These are phyloP conservation scores for Bimuria novae-zelandiae DNA, from an alignment of 2,329 filamentous ascomycete species.

Conservation along the genomic window DNA sequence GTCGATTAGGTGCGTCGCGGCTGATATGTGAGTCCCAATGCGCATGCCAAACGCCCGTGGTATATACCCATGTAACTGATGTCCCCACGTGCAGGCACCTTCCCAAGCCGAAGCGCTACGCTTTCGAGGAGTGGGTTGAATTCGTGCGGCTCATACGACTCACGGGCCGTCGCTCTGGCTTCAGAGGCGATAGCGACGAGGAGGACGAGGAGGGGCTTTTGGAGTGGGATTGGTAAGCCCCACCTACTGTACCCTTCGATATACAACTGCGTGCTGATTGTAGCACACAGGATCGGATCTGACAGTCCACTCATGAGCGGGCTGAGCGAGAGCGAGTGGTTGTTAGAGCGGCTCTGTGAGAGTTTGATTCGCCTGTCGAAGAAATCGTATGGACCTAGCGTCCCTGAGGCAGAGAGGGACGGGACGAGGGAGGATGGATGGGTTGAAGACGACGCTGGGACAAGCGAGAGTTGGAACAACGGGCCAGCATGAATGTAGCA, in stretches of 20 bases:
- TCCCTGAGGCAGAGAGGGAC: slow-evolving; percentile 13
- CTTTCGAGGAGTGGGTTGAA: slow-evolving; percentile 85
- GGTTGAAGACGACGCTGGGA: too few species aligned
- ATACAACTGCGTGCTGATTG: too few species aligned
- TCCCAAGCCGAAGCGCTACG: slow-evolving; percentile 67
- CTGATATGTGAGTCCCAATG: slow-evolving; percentile 61
- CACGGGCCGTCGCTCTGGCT: slow-evolving; percentile 26
- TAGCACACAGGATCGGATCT: slow-evolving; percentile 72
- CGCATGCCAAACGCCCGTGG: too few species aligned
- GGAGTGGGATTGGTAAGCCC: slow-evolving; percentile 76
- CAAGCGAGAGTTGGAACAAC: too few species aligned
- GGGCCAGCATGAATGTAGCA: too few species aligned
- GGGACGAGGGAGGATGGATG: too few species aligned
- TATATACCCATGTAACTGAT: too few species aligned
- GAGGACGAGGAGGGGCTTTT: slow-evolving; percentile 64
- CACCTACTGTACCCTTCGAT: too few species aligned
- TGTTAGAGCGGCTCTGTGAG: slow-evolving; percentile 68
- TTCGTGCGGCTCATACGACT: slow-evolving; percentile 76
- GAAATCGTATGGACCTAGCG: slow-evolving; percentile 14
- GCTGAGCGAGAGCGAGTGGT: slow-evolving; percentile 67
- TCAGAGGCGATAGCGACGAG: slow-evolving; percentile 37
- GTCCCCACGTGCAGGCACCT: slow-evolving; percentile 46
- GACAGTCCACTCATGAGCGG: slow-evolving; percentile 69
- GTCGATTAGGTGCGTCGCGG: slow-evolving; percentile 69
- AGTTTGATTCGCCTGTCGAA: slow-evolving; percentile 55